These are phyloP conservation scores for Linderniella brevidens DNA, from an alignment of 257 asterid genomes.

Conservation along the genomic window DNA sequence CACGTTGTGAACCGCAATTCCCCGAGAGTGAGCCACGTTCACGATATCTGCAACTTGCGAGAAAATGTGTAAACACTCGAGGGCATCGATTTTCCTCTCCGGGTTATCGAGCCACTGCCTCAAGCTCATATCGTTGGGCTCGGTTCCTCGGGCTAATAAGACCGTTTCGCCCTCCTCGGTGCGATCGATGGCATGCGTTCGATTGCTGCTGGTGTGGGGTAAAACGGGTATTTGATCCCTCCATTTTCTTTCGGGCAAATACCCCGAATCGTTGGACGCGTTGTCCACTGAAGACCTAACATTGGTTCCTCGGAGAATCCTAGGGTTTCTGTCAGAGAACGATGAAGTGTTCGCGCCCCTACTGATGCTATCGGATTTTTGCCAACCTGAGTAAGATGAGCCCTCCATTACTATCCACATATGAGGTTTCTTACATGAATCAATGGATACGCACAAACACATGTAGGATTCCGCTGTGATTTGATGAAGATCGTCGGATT, in stretches of 20 bases:
- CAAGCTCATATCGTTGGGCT: slow-evolving; percentile 45
- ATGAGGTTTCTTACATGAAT: slow-evolving; percentile 14
- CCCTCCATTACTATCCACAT: slow-evolving; percentile 59
- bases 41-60: slow-evolving; percentile 75
- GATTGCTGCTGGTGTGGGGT: slow-evolving; percentile 14
- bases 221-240: slow-evolving; percentile 18
- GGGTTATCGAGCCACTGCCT: slow-evolving; percentile 89
- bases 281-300: slow-evolving; percentile 32
- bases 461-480: slow-evolving; percentile 10
- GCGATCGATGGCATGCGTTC: slow-evolving; percentile 8
- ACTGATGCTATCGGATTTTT: slow-evolving; percentile 47
- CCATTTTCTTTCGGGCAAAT: slow-evolving; percentile 27
- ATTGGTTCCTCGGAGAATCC: slow-evolving; percentile 22
- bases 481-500: slow-evolving; percentile 13
- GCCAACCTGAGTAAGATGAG: slow-evolving; percentile 78
- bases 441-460: slow-evolving; percentile 17
- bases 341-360: slow-evolving; percentile 35
- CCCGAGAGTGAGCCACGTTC: slow-evolving; percentile 70
- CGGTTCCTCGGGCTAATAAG: slow-evolving; percentile 10
- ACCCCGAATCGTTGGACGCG: slow-evolving; percentile 41
- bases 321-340: slow-evolving; percentile 27
- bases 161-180: slow-evolving; percentile 10
- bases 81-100: slow-evolving; percentile 59
- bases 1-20: slow-evolving; percentile 64
- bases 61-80: slow-evolving; percentile 80